Conservation (phyloP, 2,329 filamentous ascomycete species). For the Fusarium sp. region DNA sequence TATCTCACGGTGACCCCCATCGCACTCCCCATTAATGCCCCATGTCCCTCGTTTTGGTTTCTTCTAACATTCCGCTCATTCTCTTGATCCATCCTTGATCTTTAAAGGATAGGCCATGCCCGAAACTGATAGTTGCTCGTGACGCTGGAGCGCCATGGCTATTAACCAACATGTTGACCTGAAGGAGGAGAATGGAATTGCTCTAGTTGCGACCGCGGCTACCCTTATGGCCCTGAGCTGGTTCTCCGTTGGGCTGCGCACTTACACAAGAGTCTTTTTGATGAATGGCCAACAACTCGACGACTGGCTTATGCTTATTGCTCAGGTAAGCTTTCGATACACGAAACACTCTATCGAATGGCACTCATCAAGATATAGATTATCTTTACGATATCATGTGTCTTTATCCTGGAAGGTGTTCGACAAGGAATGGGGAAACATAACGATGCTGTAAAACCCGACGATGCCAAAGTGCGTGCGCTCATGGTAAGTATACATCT, state of each 20-base stretch:
- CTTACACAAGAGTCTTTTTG: slow-evolving; percentile 61
- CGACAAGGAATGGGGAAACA: slow-evolving; percentile 62
- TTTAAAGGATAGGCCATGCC: slow-evolving; percentile 40
- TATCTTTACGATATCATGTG: slow-evolving; percentile 64
- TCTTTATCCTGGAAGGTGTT: slow-evolving; percentile 62
- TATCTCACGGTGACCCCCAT: slow-evolving; percentile 38
- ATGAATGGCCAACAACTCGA: slow-evolving; percentile 64
- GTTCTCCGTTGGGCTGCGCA: slow-evolving; percentile 60
- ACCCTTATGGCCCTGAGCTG: slow-evolving; percentile 59
- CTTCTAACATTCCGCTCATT: slow-evolving; percentile 5
- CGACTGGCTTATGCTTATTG: slow-evolving; percentile 68
- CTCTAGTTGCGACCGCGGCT: slow-evolving; percentile 56
- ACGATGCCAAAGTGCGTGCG: slow-evolving; percentile 59
- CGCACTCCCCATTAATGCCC: slow-evolving; percentile 6
- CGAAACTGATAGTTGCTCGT: slow-evolving; percentile 29
- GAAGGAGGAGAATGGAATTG: slow-evolving; percentile 57
- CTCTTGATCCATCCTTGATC: slow-evolving; percentile 7
- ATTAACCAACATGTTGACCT: slow-evolving; percentile 52
- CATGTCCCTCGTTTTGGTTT: slow-evolving; percentile 7
- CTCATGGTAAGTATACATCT: slow-evolving; percentile 58
- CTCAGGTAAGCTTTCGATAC: slow-evolving; percentile 57
- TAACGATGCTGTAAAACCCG: slow-evolving; percentile 60
- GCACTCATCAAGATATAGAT: slow-evolving; percentile 48
- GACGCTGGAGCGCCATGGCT: slow-evolving; percentile 52
- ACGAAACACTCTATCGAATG: background rate